Conservation (phyloP, 768 basidiomycete species). For the Boletus reticulatus region DNA sequence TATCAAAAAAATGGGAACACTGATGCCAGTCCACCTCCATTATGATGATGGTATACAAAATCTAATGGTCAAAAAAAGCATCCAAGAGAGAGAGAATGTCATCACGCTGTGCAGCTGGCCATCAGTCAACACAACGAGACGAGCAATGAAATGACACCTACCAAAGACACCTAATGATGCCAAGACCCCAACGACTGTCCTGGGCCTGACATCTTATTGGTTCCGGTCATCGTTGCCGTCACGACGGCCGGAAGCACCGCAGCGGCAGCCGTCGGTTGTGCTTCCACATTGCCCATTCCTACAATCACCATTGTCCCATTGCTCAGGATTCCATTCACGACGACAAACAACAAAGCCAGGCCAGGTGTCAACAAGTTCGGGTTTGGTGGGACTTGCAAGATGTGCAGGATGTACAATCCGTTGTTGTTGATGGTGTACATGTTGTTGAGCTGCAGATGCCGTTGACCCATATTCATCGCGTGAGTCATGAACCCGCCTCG, state of each 20-base stretch:
- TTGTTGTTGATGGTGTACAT: slow-evolving; percentile 81
- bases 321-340: slow-evolving; percentile 80
- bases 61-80: background rate
- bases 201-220: background rate
- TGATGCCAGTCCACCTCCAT: background rate
- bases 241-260: slow-evolving; percentile 41
- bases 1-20: no score
- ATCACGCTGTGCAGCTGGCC: background rate
- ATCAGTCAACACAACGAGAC: background rate
- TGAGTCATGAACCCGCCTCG: slow-evolving; percentile 88
- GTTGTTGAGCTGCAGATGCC: slow-evolving; percentile 77
- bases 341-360: slow-evolving; percentile 80
- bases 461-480: slow-evolving; percentile 87
- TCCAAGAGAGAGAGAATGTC: background rate
- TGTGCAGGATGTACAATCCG: slow-evolving; percentile 74
- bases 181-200: background rate
- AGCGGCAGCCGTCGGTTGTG: slow-evolving; percentile 52
- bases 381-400: slow-evolving; percentile 80
- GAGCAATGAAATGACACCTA: background rate
- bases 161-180: background rate
- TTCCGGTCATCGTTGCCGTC: slow-evolving; percentile 1
- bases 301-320: slow-evolving; percentile 75
- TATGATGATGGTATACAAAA: background rate
- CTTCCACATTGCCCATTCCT: slow-evolving; percentile 75
- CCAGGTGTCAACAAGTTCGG: slow-evolving; percentile 88